Base-by-base conservation (phyloP, 2,329 filamentous ascomycete species). In the Lecanosticta acicola region DNA sequence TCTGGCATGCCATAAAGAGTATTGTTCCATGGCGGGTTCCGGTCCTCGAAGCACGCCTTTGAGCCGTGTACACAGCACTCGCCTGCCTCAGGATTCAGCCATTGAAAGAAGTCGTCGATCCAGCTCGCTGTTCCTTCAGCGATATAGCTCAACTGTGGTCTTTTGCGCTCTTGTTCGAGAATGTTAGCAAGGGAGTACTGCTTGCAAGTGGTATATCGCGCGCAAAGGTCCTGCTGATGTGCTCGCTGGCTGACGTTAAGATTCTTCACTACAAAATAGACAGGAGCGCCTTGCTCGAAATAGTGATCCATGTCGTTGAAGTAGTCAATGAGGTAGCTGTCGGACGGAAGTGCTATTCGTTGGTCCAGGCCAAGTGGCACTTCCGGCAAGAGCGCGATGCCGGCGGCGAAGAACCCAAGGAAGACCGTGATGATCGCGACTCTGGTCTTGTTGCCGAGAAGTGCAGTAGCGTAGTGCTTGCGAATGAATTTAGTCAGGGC, bases 231-330 rank as follows among this genome's bases (percentile, higher is more conserved):
- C 63, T 86, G 84, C 66, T 98, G 94, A 50, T 87, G 79, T 26
- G 71, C 62, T 24, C 88, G 78, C 50, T 85, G 70, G 0, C 91
- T 94, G 13, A 83, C 77, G 58, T 97, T 93, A 36, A 93, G 74
- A 39, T 85, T 79, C 16, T 83, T 81, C 2, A 90, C 88, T 37
- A 98, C 88, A 65, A 98, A 98, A 67, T 97, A 98, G 5, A 98
- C 89, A 0, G 93, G 93, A 39, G 93, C 91, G 0, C 93, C 94
- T 13, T 83, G 83, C 50, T 90, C 86, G 58, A 97, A 85, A 64
- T 98, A 98, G 49, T 82, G 81, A 65, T 96, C 94, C 21, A 98
- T 73, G 64, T 98, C 93, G 61, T 97, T 89, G 69, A 98, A 98
- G 67, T 95, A 98, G 8, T 85, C 81, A 51, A 98, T 95, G 41